Evolutionary conservation across 192 early-diverging fungal species (phyloP), one percentile per base, ranked within the genome.

Genomic region (Ambispora gerdemannii): DNA sequence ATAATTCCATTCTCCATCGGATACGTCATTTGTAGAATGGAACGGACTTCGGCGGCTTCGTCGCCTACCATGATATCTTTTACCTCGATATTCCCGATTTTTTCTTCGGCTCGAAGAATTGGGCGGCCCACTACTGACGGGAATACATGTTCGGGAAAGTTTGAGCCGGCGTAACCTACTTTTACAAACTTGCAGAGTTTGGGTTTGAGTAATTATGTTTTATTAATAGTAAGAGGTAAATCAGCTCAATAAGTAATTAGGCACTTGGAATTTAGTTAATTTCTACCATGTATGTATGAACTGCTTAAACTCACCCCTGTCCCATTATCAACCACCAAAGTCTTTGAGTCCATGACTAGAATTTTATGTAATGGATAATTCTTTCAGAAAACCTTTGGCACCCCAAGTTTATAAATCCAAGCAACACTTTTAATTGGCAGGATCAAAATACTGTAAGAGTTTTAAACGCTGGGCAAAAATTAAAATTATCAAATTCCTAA

Each of bases 1-100:
- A 99, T 89, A 60, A 99, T 92, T 8, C 97, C 97, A 82, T 99
- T 97, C 77, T 98, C 95, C 91, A 99, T 95, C 17, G 97, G 97
- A 76, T 99, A 99, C 35, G 88, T 87, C 89, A 99, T 95, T 75
- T 97, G 90, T 13, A 99, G 86, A 68, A 91, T 90, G 27, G 87
- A 84, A 4, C 97, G 88, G 24, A 94, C 71, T 27, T 86, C 89
- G 11, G 95, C 91, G 20, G 97, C 97, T 74, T 99, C 96, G 71
- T 98, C 95, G 19, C 97, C 97, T 20, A 99, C 92, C 87, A 97
- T 97, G 71, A 98, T 93, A 79, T 99, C 96, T 76, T 93, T 93
- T 51, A 98, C 79, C 72, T 80, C 75, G 13, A 95, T 80, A 63
- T 93, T 86, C 33, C 89, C 87, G 15, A 90, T 83, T 47, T 82